A percentile compares a stretch with the other conserved stretches of the same genome.
Conservation (phyloP, 768 basidiomycete species). For the Mrakia hoshinonis region DNA sequence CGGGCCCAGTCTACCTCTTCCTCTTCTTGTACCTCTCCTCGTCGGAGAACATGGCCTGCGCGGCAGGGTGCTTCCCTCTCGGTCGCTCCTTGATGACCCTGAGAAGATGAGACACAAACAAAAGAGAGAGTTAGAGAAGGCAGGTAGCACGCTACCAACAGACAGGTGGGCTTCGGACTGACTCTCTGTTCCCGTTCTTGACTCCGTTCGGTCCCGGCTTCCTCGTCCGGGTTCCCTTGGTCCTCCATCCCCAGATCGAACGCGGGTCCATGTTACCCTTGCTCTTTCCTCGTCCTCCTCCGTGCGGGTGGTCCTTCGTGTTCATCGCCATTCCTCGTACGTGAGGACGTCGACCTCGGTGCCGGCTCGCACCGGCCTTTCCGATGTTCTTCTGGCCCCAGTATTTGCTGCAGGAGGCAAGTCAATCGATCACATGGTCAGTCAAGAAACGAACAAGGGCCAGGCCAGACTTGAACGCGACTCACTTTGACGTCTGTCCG, state of each 20-base stretch:
- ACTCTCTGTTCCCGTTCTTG: slow-evolving; percentile 67
- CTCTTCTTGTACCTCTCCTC: slow-evolving; percentile 30
- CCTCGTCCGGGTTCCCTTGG: slow-evolving; percentile 85
- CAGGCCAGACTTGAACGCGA: too few relatives aligned
- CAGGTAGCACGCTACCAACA: not conserved
- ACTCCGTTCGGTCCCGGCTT: slow-evolving; percentile 55
- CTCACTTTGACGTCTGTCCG: slow-evolving; percentile 76
- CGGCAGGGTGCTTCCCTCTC: slow-evolving; percentile 52
- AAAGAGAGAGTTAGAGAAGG: not conserved
- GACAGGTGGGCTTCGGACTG: not conserved
- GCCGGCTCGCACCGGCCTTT: slow-evolving; percentile 81
- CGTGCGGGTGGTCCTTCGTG: slow-evolving; percentile 79
- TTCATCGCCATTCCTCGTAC: slow-evolving; percentile 98
- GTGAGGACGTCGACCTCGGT: slow-evolving; percentile 73
- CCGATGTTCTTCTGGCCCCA: slow-evolving; percentile 78
- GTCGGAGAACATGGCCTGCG: slow-evolving; percentile 34
- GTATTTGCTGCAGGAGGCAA: slow-evolving; percentile 45
- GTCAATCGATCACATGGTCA: too few relatives aligned
- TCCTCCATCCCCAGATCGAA: slow-evolving; percentile 84
- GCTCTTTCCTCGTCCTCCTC: slow-evolving; percentile 94
- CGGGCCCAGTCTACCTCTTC: not conserved
- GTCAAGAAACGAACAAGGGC: too few relatives aligned
- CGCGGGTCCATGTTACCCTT: slow-evolving; percentile 93
- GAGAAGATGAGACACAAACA: slow-evolving; percentile 43
- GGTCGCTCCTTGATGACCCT: slow-evolving; percentile 80